These are phyloP conservation scores for Parachlorella kessleri DNA, from an alignment of 139 green algal genomes.

Conservation along the genomic window DNA sequence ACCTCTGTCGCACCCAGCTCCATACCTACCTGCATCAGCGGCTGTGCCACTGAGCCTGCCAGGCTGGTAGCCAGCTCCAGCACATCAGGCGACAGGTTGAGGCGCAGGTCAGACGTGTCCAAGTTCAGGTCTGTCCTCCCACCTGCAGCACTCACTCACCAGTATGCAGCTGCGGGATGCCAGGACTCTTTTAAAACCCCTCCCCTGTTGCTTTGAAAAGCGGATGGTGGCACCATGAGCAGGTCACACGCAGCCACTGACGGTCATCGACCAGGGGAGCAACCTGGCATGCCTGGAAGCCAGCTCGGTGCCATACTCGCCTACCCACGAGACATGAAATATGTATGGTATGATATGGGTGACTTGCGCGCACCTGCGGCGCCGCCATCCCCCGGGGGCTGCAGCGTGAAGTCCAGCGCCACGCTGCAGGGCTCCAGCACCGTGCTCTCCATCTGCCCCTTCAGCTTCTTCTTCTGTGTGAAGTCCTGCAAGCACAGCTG, in stretches of 20 bases:
- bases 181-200: too few species aligned
- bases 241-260: too few species aligned
- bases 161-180: neutral
- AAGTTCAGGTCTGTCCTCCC: constrained; percentile 50
- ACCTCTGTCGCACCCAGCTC: too few species aligned
- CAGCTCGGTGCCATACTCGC: too few species aligned
- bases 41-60: constrained; percentile 47
- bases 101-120: constrained; percentile 43
- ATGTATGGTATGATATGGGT: too few species aligned
- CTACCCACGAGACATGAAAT: too few species aligned
- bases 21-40: constrained; percentile 51
- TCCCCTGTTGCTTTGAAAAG: too few species aligned
- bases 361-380: too few species aligned
- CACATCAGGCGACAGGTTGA: constrained; percentile 72
- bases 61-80: constrained; percentile 59
- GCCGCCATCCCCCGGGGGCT: too few species aligned
- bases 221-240: too few species aligned
- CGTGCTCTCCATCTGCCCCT: constrained; percentile 26
- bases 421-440: constrained; percentile 62
- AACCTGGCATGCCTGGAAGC: too few species aligned
- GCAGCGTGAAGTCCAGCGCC: constrained; percentile 42
- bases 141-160: neutral
- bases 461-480: constrained; percentile 29
- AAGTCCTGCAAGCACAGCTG: constrained; percentile 19
- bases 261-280: too few species aligned